phyloP scores from a whole-genome alignment of 2,329 filamentous ascomycete genomes.

The Westerdykella ornata region DNA sequence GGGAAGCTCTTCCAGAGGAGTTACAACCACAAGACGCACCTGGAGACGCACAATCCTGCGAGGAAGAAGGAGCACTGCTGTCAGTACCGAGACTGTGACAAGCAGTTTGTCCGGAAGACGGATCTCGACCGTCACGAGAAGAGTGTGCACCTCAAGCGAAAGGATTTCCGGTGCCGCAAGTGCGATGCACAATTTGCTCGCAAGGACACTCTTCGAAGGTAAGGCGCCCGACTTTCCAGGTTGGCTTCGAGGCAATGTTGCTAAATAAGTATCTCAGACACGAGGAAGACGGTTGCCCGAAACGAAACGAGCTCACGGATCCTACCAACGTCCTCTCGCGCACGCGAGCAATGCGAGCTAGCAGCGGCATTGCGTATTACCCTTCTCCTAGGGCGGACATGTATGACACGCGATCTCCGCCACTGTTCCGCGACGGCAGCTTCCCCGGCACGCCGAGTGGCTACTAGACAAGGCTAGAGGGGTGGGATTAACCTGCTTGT shows the following conservation, averaged over 20 bases:
- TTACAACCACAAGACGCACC: constrained; percentile 82
- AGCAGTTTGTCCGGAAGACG: constrained; percentile 75
- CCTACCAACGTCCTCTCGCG: constrained; percentile 11
- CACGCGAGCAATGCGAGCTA: constrained; percentile 11
- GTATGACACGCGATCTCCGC: constrained; percentile 9
- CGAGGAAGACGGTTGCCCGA: constrained; percentile 69
- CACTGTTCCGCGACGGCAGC: constrained; percentile 12
- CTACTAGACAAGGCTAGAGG: constrained; percentile 2
- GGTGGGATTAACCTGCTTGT: too few relatives aligned
- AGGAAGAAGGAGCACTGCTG: constrained; percentile 67
- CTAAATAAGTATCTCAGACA: constrained; percentile 51
- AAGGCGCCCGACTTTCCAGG: constrained; percentile 23
- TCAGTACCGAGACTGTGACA: constrained; percentile 57
- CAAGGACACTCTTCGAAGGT: constrained; percentile 79
- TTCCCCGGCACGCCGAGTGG: constrained; percentile 8
- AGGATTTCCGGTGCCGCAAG: constrained; percentile 62
- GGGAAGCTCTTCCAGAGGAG: constrained; percentile 72
- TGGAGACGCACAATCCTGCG: constrained; percentile 73
- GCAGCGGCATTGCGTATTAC: constrained; percentile 8
- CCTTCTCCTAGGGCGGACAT: constrained; percentile 12
- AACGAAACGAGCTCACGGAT: constrained; percentile 38
- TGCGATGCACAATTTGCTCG: constrained; percentile 68
- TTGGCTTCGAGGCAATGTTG: neutral
- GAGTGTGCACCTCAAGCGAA: constrained; percentile 66
- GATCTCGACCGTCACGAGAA: constrained; percentile 58